Evolutionary conservation across 768 basidiomycete species (phyloP).

Genomic region (Pleurotus platypus): DNA sequence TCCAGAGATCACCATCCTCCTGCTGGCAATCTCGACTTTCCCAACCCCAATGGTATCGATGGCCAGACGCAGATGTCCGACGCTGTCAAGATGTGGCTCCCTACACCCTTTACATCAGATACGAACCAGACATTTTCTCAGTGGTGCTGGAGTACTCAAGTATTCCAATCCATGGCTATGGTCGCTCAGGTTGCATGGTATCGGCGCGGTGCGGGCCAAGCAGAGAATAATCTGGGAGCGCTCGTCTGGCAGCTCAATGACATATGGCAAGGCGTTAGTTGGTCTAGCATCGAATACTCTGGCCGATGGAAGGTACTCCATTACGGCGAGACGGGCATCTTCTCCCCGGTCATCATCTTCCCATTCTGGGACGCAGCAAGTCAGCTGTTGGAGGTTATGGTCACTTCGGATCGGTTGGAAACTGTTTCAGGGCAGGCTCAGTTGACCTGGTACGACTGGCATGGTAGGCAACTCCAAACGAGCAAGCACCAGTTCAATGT

Average conservation of each 20-base stretch:
- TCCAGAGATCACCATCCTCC: conserved; percentile 57
- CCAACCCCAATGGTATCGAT: conserved; percentile 50
- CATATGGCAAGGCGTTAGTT: conserved; percentile 58
- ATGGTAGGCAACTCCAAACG: conserved; percentile 34
- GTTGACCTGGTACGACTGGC: conserved; percentile 60
- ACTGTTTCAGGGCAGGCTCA: conserved; percentile 40
- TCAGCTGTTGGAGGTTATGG: conserved; percentile 43
- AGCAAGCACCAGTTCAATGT: conserved; percentile 35
- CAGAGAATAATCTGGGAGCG: conserved; percentile 57
- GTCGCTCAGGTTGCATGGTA: conserved; percentile 59
- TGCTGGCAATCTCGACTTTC: conserved; percentile 46
- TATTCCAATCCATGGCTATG: conserved; percentile 60
- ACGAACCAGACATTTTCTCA: conserved; percentile 58
- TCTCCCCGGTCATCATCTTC: conserved; percentile 45
- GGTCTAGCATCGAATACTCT: conserved; percentile 54
- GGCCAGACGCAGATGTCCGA: conserved; percentile 51
- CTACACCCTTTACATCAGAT: conserved; percentile 43
- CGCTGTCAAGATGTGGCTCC: conserved; percentile 53
- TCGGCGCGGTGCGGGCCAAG: conserved; percentile 52
- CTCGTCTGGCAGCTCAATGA: conserved; percentile 61
- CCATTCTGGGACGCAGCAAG: conserved; percentile 54
- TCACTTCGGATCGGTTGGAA: conserved; percentile 51
- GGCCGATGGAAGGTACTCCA: conserved; percentile 60
- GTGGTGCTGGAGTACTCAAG: conserved; percentile 61
- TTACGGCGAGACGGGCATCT: conserved; percentile 42